Base-by-base conservation (phyloP, 106 monocot species). In the Xerophyta viscosa region DNA sequence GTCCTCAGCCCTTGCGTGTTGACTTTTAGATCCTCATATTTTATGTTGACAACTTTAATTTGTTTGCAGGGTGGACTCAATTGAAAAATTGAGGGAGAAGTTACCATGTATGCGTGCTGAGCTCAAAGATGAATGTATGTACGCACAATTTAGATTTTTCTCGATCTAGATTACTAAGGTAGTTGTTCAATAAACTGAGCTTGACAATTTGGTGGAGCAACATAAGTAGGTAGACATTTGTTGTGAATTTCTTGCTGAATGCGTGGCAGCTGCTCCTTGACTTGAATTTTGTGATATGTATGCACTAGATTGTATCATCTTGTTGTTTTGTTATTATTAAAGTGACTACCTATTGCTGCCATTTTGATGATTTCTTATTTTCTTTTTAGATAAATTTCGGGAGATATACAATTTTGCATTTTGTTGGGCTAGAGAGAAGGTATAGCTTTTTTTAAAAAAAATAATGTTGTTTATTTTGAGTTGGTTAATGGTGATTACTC, bases 371-470 rank as follows among this genome's bases (percentile, higher is more conserved):
- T 68, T 13, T 65, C 17, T 27, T 9, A 48, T 62, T 33, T 4
- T 29, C 13, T 51, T 7, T 65, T 15, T 79, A 96, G 96, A 96
- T 46, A 96, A 89, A 58, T 96, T 96, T 71, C 78, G 82, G 41
- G 96, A 96, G 37, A 96, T 96, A 31, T 96, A 96, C 65, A 89
- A 77, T 75, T 96, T 89, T 63, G 72, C 96, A 19, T 96, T 96
- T 76, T 67, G 61, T 50, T 96, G 96, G 96, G 89, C 96, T 55
- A 81, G 77, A 61, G 96, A 96, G 31, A 89, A 96, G 96, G 96
- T 96, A 77, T 44, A 42, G 14, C 52, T 52, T 31, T 26, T 30
- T 19, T 29, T n/a, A n/a, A n/a, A n/a, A n/a, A n/a, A n/a, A n/a
- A n/a, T n/a, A n/a, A n/a, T n/a, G n/a, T n/a, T n/a, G n/a, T n/a